phyloP scores from a whole-genome alignment of 1,284 basidiomycete species.

The Gomphus sp. region DNA sequence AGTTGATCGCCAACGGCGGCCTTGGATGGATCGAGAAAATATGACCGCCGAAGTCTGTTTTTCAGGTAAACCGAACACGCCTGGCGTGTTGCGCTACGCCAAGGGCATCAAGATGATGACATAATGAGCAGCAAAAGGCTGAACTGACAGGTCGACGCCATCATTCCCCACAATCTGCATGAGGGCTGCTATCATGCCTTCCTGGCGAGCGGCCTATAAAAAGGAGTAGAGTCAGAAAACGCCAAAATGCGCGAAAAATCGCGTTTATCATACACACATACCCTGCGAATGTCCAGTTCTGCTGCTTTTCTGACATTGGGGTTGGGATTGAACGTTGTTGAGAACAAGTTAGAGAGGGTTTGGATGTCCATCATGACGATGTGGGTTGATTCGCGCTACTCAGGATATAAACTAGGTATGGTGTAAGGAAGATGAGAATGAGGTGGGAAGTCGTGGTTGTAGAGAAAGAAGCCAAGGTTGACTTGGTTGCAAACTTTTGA shows the following conservation, averaged over 20 bases:
- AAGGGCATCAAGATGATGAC: neutral
- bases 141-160: conserved; percentile 64
- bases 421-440: neutral
- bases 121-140: conserved; percentile 10
- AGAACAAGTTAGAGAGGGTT: conserved; percentile 66
- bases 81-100: conserved; percentile 60
- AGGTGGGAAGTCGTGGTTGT: neutral
- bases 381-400: neutral
- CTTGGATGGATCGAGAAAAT: conserved; percentile 36
- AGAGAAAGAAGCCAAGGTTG: neutral
- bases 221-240: neutral
- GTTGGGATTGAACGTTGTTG: conserved; percentile 72
- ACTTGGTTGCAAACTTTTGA: conserved; percentile 9
- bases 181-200: conserved; percentile 70
- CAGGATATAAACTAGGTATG: neutral
- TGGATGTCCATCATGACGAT: conserved; percentile 59
- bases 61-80: conserved; percentile 79
- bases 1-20: conserved; percentile 44
- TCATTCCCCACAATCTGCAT: conserved; percentile 75
- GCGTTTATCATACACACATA: conserved; percentile 22
- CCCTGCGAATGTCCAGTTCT: conserved; percentile 79
- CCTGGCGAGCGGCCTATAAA: conserved; percentile 58
- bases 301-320: conserved; percentile 76
- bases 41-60: conserved; percentile 66
- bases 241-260: neutral